Percentiles rank a stretch among this genome's conserved stretches.
These are phyloP conservation scores for Lepraria neglecta DNA, from an alignment of 495 filamentous ascomycete species.

Conservation along the genomic window DNA sequence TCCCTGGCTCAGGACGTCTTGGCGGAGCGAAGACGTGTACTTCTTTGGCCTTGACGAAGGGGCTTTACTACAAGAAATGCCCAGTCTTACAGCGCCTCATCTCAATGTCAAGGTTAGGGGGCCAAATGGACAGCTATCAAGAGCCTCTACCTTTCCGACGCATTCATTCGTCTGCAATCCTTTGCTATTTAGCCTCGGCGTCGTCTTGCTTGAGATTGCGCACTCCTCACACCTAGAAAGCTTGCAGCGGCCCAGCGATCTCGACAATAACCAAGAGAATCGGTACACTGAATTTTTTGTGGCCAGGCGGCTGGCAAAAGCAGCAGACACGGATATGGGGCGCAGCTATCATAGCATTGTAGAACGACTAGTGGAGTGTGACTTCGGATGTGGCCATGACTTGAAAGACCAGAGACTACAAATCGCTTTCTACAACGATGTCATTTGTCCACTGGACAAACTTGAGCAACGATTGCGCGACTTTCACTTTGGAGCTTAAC, in stretches of 20 bases:
- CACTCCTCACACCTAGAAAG: slow-evolving; percentile 23
- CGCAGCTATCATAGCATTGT: slow-evolving; percentile 39
- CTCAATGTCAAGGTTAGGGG: slow-evolving; percentile 28
- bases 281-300: slow-evolving; percentile 30
- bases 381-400: slow-evolving; percentile 35
- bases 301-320: slow-evolving; percentile 36
- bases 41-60: slow-evolving; percentile 27
- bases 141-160: slow-evolving; percentile 1
- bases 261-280: slow-evolving; percentile 19
- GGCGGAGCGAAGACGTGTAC: slow-evolving; percentile 33
- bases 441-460: slow-evolving; percentile 34
- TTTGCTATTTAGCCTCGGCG: slow-evolving; percentile 31
- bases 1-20: slow-evolving; percentile 31
- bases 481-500: neutral
- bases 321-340: slow-evolving; percentile 37
- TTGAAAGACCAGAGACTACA: slow-evolving; percentile 31
- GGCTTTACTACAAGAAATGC: neutral
- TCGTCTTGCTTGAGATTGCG: slow-evolving; percentile 33
- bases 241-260: slow-evolving; percentile 19
- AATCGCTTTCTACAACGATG: slow-evolving; percentile 32
- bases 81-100: slow-evolving; percentile 27
- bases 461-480: slow-evolving; percentile 20
- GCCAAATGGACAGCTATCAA: slow-evolving; percentile 8
- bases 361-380: slow-evolving; percentile 35
- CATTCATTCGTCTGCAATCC: slow-evolving; percentile 22